Base-by-base conservation (phyloP, 495 filamentous ascomycete species). In the Stereocaulon alpinum region DNA sequence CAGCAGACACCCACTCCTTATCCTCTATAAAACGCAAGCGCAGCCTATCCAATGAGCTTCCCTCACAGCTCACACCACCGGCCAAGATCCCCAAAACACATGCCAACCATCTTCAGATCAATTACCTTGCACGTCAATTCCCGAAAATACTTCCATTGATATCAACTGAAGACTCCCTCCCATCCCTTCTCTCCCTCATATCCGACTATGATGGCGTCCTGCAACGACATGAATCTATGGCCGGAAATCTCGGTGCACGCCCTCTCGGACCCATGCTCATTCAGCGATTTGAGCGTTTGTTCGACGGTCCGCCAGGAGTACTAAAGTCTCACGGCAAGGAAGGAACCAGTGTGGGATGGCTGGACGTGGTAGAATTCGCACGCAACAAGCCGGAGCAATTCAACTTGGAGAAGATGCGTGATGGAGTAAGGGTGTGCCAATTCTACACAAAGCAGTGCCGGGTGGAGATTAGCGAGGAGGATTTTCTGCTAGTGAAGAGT, bases 391-490 rank as follows among this genome's bases (percentile, higher is more conserved):
- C 89, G 0, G 79, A 82, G 65, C 87, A 91, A 56, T 92, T 95
- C 72, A 81, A 81, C 34, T 74, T 92, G 59, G 82, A 82, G 54
- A 82, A 88, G 58, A 76, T 78, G 52, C 77, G 80, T 45, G 85
- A 86, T 63, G 85, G 84, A 0, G 72, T 79, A 59, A 82, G 82
- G 22, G 82, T 84, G 37, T 92, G 89, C 62, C 88, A 87, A 59
- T 91, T 93, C 70, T 82, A 85, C 61, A 83, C 88, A 50, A 89
- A 89, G 65, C 86, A 89, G 62, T 81, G 84, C 64, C 80, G 85
- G 27, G 86, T 93, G 40, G 88, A 94, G 70, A 92, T 95, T 61
- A 84, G 83, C 40, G 88, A 93, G 70, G 89, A 92, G 67, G 89
- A 95, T 67, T 93, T 83, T 74, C 77, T 88, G 41, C 72, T 95